Evolutionary conservation across 352 stramenopile genomes (phyloP).

Genomic region (Pythium monospermum): DNA sequence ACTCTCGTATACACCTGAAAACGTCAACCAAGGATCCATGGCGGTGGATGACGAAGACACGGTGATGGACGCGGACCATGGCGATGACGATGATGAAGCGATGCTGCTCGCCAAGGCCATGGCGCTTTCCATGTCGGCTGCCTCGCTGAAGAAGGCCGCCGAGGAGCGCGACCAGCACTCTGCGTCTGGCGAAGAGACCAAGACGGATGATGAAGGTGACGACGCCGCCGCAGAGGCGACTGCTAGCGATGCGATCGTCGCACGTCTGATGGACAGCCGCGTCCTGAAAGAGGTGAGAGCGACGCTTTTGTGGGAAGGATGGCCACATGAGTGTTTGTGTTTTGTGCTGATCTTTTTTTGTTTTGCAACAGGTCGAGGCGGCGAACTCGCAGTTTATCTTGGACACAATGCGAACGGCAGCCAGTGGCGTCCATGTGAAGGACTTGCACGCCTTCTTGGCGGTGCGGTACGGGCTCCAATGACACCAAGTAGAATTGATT

Average conservation of each 20-base stretch:
- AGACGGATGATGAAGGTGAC: slow-evolving; percentile 19
- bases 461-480: slow-evolving; percentile 38
- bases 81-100: slow-evolving; percentile 64
- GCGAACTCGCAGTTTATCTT: slow-evolving; percentile 59
- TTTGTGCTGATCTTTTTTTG: slow-evolving; percentile 7
- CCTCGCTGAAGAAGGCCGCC: slow-evolving; percentile 33
- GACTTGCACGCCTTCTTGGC: slow-evolving; percentile 62
- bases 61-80: slow-evolving; percentile 20
- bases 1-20: slow-evolving; percentile 55
- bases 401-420: slow-evolving; percentile 40
- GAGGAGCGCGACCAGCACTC: too few relatives aligned
- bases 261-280: slow-evolving; percentile 26
- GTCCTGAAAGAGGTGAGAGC: slow-evolving; percentile 67
- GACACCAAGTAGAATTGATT: neutral
- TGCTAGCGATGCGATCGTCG: neutral
- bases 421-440: slow-evolving; percentile 50
- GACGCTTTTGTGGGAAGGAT: neutral
- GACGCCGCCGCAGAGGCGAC: neutral
- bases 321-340: neutral
- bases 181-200: slow-evolving; percentile 40
- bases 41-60: slow-evolving; percentile 12
- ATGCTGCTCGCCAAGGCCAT: slow-evolving; percentile 87
- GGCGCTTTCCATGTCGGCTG: slow-evolving; percentile 83
- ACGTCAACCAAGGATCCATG: neutral
- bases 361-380: slow-evolving; percentile 43